Evolutionary conservation across 148 eudicot genomes (phyloP).

Genomic region (Rhododendron ferrugineum): DNA sequence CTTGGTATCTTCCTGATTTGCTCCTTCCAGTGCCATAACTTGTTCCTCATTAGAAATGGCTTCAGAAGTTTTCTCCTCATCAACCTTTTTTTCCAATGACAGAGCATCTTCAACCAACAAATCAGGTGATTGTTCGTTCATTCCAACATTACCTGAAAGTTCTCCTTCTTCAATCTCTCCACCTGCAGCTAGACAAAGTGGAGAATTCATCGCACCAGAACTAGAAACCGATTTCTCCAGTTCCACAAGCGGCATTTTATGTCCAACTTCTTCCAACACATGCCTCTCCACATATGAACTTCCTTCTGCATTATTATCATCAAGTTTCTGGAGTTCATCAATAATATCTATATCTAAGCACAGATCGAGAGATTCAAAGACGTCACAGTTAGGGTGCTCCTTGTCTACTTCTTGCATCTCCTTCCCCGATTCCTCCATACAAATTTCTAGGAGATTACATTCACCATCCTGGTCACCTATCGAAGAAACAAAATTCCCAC

Average conservation of each 20-base stretch:
- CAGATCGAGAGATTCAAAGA: conserved; percentile 22
- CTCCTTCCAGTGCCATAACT: conserved; percentile 4
- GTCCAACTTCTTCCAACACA: conserved; percentile 20
- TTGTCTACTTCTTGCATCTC: conserved; percentile 14
- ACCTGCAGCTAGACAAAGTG: conserved; percentile 15
- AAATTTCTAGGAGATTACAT: conserved; percentile 25
- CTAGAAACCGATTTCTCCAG: conserved; percentile 19
- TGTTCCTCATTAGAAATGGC: conserved; percentile 17
- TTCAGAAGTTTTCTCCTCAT: conserved; percentile 13
- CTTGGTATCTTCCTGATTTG: conserved; percentile 6
- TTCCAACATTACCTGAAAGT: conserved; percentile 20
- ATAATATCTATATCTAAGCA: conserved; percentile 19
- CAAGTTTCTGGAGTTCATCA: conserved; percentile 14
- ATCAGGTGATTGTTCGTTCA: conserved; percentile 12
- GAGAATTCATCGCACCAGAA: conserved; percentile 15
- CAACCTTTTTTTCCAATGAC: conserved; percentile 6
- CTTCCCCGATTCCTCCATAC: conserved; percentile 31
- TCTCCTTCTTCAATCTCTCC: conserved; percentile 47
- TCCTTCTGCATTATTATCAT: conserved; percentile 17
- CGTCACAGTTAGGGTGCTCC: conserved; percentile 18
- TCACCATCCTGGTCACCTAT: conserved; percentile 22
- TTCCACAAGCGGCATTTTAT: conserved; percentile 28
- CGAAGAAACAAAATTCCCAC: conserved; percentile 14
- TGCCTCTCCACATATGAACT: conserved; percentile 13
- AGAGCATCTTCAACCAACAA: conserved; percentile 18